Evolutionary conservation across 2,329 filamentous ascomycete species (phyloP).

Genomic region (Pyrenophora seminiperda): DNA sequence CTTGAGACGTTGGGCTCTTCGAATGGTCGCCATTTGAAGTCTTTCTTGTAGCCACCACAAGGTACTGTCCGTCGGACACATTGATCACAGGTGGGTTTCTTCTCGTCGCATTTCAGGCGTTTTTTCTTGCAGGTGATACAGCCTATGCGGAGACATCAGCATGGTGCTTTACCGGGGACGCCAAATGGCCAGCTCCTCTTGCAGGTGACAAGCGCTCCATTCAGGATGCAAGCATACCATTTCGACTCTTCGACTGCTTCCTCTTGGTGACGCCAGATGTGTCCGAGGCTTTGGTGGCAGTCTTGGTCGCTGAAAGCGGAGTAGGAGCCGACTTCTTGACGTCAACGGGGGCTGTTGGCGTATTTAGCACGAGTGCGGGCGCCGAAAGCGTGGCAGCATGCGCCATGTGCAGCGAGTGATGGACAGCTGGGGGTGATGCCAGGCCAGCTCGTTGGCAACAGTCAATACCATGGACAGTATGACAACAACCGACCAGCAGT

Average conservation of each 20-base stretch:
- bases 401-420: conserved; percentile 46
- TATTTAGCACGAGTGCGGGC: conserved; percentile 40
- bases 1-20: conserved; percentile 64
- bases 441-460: conserved; percentile 23
- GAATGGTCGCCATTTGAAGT: conserved; percentile 76
- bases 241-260: conserved; percentile 76
- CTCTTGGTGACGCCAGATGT: conserved; percentile 59
- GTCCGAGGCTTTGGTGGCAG: conserved; percentile 30
- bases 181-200: not conserved
- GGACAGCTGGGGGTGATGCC: conserved; percentile 12
- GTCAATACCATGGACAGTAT: conserved; percentile 6
- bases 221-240: conserved; percentile 60
- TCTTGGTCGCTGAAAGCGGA: conserved; percentile 25
- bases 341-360: conserved; percentile 15
- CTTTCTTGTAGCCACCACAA: conserved; percentile 75
- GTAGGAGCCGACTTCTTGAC: conserved; percentile 30
- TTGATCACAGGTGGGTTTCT: conserved; percentile 70
- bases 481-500: not conserved
- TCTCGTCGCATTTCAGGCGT: conserved; percentile 74
- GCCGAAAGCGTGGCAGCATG: conserved; percentile 66
- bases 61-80: conserved; percentile 67
- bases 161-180: not conserved
- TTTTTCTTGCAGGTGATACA: conserved; percentile 77
- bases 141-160: conserved; percentile 53
- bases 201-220: conserved; percentile 4